These are phyloP conservation scores for Amanita pseudoporphyria DNA, from an alignment of 768 basidiomycete genomes.

Conservation along the genomic window DNA sequence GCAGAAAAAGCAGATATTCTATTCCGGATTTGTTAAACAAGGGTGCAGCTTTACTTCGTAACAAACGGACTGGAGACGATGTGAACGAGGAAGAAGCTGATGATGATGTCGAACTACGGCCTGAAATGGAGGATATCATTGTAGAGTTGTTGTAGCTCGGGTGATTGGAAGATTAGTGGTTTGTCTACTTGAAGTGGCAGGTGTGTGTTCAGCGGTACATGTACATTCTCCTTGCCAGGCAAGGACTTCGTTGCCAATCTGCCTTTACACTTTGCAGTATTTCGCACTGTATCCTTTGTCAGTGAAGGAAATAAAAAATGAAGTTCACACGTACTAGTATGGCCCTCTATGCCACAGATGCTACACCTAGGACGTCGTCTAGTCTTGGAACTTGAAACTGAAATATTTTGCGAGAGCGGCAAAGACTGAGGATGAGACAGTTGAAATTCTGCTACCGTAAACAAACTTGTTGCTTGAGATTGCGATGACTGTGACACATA, in stretches of 20 bases:
- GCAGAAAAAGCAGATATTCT: slow-evolving; percentile 8
- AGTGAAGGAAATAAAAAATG: not conserved
- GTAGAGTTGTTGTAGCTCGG: not conserved
- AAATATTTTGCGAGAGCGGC: not conserved
- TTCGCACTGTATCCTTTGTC: not conserved
- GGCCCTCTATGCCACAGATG: not conserved
- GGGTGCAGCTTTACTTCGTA: slow-evolving; percentile 4
- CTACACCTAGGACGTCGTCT: not conserved
- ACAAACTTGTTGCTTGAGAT: too few species aligned
- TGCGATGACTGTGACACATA: not conserved
- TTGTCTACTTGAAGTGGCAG: not conserved
- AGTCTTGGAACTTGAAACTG: not conserved
- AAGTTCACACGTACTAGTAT: not conserved
- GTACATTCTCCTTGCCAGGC: not conserved
- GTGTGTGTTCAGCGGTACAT: not conserved
- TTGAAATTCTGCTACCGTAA: too few species aligned
- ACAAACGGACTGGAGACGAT: not conserved
- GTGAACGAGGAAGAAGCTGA: not conserved
- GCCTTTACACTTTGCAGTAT: not conserved
- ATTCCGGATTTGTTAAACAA: slow-evolving; percentile 13
- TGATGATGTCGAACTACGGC: not conserved
- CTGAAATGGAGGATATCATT: not conserved
- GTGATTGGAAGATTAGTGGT: not conserved
- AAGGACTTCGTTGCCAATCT: too few species aligned
- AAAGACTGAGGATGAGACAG: too few species aligned